Conservation (phyloP, 2,329 filamentous ascomycete genomes). For the Eurotiales sp. region DNA sequence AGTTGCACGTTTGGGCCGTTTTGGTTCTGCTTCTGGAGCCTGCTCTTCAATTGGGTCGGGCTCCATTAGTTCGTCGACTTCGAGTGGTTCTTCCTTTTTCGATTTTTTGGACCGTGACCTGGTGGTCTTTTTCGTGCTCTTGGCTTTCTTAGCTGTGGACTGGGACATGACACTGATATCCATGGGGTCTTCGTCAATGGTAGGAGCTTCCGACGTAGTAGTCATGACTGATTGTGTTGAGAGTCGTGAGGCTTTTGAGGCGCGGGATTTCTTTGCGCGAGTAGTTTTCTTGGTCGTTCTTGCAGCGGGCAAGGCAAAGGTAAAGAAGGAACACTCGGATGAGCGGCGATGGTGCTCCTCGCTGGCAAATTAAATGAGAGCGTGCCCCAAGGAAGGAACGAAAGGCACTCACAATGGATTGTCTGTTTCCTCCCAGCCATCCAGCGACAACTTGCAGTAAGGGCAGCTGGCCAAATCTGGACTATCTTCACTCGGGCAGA, state of each 20-base stretch:
- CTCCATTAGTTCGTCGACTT: conserved; percentile 37
- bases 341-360: conserved; percentile 82
- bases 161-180: conserved; percentile 54
- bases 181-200: conserved; percentile 51
- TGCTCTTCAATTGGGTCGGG: conserved; percentile 25
- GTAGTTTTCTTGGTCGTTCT: conserved; percentile 60
- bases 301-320: conserved; percentile 53
- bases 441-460: conserved; percentile 84
- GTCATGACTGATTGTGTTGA: conserved; percentile 49
- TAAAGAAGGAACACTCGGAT: conserved; percentile 78
- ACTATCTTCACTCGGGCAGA: conserved; percentile 76
- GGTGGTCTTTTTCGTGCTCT: conserved; percentile 46
- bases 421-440: conserved; percentile 92
- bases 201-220: conserved; percentile 43
- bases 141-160: conserved; percentile 51
- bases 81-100: conserved; percentile 41
- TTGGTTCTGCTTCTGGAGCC: conserved; percentile 27
- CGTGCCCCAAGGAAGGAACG: conserved; percentile 17
- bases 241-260: conserved; percentile 68
- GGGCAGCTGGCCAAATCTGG: conserved; percentile 88
- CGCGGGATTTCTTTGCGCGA: conserved; percentile 51
- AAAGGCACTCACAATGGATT: conserved; percentile 67
- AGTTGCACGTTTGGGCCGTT: conserved; percentile 33
- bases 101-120: conserved; percentile 34
- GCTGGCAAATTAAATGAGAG: conserved; percentile 42